A percentile compares a stretch with the other conserved stretches of the same genome.
Evolutionary conservation across 1,284 basidiomycete species (phyloP).

Genomic region (Bjerkandera adusta): DNA sequence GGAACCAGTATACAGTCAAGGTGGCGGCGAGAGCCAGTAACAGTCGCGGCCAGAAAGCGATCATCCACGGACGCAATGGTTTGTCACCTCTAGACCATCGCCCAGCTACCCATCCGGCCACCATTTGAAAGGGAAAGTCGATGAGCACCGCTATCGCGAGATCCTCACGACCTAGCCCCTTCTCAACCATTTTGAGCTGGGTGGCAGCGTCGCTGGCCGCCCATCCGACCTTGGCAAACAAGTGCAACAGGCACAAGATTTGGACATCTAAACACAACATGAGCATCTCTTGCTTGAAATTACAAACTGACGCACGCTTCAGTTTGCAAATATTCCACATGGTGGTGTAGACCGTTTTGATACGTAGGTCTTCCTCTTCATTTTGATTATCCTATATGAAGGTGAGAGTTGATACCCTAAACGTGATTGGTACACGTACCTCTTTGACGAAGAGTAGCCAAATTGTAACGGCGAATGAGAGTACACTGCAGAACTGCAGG

Average conservation of each 20-base stretch:
- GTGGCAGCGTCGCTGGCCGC: constrained; percentile 94
- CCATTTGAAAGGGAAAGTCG: constrained; percentile 97
- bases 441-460: constrained; percentile 95
- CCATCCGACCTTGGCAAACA: constrained; percentile 95
- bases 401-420: background rate
- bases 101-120: constrained; percentile 95
- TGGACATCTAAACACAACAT: constrained; percentile 72
- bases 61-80: constrained; percentile 85
- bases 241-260: constrained; percentile 82
- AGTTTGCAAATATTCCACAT: constrained; percentile 95
- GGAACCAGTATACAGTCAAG: constrained; percentile 84
- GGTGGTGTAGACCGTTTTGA: constrained; percentile 87
- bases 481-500: constrained; percentile 82
- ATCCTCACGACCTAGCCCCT: constrained; percentile 94
- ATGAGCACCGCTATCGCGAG: constrained; percentile 93
- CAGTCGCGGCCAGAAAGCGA: constrained; percentile 89
- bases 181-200: constrained; percentile 94
- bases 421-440: constrained; percentile 38
- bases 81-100: constrained; percentile 82
- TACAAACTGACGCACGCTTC: constrained; percentile 61
- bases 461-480: constrained; percentile 82
- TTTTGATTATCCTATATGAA: constrained; percentile 64
- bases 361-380: constrained; percentile 82
- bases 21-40: constrained; percentile 74
- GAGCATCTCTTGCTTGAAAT: background rate